A percentile compares a stretch with the other conserved stretches of the same genome.
Conservation (phyloP, 169 alveolate species). For the Pseudocohnilembus persalinus region DNA sequence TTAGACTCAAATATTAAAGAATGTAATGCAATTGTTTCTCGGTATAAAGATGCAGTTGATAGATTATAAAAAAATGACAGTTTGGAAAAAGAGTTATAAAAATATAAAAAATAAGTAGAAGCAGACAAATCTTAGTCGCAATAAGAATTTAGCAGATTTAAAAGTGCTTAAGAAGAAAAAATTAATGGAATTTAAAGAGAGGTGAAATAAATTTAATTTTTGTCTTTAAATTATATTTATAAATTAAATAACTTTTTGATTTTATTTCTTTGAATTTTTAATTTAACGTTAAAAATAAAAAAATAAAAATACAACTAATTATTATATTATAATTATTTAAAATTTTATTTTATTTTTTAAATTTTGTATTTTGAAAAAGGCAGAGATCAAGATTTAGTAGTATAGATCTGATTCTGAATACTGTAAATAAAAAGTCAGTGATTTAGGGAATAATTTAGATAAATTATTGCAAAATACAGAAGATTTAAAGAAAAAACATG, state of each 20-base stretch:
- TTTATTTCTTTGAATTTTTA: too few relatives aligned
- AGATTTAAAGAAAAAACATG: slow-evolving; percentile 59
- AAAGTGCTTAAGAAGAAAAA: slow-evolving; percentile 59
- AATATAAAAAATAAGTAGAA: slow-evolving; percentile 56
- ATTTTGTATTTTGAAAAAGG: slow-evolving; percentile 5
- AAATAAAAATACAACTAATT: too few relatives aligned
- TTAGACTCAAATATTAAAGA: slow-evolving; percentile 73
- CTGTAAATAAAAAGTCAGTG: slow-evolving; percentile 59
- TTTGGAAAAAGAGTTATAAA: slow-evolving; percentile 47
- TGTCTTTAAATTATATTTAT: too few relatives aligned
- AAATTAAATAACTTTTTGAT: too few relatives aligned
- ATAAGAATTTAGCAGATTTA: slow-evolving; percentile 52
- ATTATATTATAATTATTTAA: too few relatives aligned
- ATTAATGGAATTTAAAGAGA: slow-evolving; percentile 25
- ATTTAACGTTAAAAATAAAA: neutral
- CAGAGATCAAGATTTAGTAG: slow-evolving; percentile 36
- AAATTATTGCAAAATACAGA: slow-evolving; percentile 55
- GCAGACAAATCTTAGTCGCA: slow-evolving; percentile 60
- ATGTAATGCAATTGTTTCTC: slow-evolving; percentile 65
- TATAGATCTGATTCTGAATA: slow-evolving; percentile 60
- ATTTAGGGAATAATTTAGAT: slow-evolving; percentile 58
- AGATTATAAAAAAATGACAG: slow-evolving; percentile 55
- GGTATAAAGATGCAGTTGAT: slow-evolving; percentile 71
- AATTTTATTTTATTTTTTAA: too few relatives aligned
- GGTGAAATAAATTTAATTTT: too few relatives aligned